phyloP scores from a whole-genome alignment of 2,329 filamentous ascomycete genomes.

The Colletotrichum truncatum region DNA sequence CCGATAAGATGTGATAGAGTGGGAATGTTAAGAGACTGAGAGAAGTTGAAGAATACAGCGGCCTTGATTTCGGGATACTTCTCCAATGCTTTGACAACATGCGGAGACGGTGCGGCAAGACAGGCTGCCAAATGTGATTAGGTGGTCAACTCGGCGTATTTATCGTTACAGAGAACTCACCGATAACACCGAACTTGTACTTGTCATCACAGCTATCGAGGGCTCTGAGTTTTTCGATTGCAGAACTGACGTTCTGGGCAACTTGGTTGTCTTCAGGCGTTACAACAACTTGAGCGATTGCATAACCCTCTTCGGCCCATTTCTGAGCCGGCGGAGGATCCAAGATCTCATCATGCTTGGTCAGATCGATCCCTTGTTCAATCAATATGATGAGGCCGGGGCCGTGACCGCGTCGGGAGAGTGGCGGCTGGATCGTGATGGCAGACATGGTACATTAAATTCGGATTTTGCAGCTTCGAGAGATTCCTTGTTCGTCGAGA shows the following conservation, averaged over 20 bases:
- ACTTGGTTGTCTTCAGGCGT: not conserved
- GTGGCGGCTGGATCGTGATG: conserved; percentile 35
- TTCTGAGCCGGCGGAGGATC: conserved; percentile 65
- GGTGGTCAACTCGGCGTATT: not conserved
- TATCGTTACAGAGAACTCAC: not conserved
- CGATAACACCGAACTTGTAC: conserved; percentile 30
- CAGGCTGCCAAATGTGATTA: not conserved
- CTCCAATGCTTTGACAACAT: not conserved
- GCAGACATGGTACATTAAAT: not conserved
- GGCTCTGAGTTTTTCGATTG: not conserved
- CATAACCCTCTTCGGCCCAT: conserved; percentile 77
- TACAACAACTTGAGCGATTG: conserved; percentile 62
- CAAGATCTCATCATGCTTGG: conserved; percentile 29
- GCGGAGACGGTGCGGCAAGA: not conserved
- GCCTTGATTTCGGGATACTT: conserved; percentile 15
- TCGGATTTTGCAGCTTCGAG: not conserved
- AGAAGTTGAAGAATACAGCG: conserved; percentile 22
- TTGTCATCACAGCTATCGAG: conserved; percentile 39
- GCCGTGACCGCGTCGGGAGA: conserved; percentile 41
- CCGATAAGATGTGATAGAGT: conserved; percentile 13
- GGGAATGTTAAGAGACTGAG: conserved; percentile 7
- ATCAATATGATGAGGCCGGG: conserved; percentile 43
- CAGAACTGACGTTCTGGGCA: not conserved
- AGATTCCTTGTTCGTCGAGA: not conserved
- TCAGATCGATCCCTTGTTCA: conserved; percentile 7